Percentiles rank a stretch among this genome's conserved stretches.
Conservation (phyloP, 2,329 filamentous ascomycete genomes). For the Colletotrichum acutatum region DNA sequence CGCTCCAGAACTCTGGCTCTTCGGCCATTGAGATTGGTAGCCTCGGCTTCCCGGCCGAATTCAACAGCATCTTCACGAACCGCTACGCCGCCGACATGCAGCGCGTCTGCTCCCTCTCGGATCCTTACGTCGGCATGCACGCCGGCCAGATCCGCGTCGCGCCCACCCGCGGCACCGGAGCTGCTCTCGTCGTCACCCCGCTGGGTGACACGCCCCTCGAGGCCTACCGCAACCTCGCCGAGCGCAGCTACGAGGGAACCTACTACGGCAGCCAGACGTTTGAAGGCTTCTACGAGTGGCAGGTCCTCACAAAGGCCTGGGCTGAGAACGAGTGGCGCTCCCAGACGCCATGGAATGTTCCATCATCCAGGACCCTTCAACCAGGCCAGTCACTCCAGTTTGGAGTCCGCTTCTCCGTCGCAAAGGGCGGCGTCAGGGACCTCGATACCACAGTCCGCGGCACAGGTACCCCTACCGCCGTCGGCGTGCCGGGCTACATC, state of each 20-base stretch:
- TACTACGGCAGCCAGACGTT: slow-evolving; percentile 65
- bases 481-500: slow-evolving; percentile 66
- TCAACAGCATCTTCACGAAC: slow-evolving; percentile 71
- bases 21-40: slow-evolving; percentile 62
- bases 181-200: slow-evolving; percentile 65
- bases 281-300: slow-evolving; percentile 71
- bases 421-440: slow-evolving; percentile 52
- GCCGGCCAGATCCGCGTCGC: slow-evolving; percentile 66
- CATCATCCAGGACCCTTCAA: slow-evolving; percentile 57
- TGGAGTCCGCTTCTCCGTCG: slow-evolving; percentile 63
- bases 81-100: slow-evolving; percentile 60
- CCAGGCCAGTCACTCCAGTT: slow-evolving; percentile 58
- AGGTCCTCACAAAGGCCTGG: slow-evolving; percentile 63
- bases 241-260: slow-evolving; percentile 52
- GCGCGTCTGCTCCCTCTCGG: slow-evolving; percentile 62
- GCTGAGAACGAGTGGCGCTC: slow-evolving; percentile 66
- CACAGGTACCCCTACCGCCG: slow-evolving; percentile 58
- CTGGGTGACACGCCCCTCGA: slow-evolving; percentile 58
- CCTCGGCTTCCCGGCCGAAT: slow-evolving; percentile 68
- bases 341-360: slow-evolving; percentile 62
- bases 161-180: slow-evolving; percentile 60
- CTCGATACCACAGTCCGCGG: slow-evolving; percentile 58
- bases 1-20: slow-evolving; percentile 55
- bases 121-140: slow-evolving; percentile 68
- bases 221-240: slow-evolving; percentile 64